Evolutionary conservation across 129 eudicot genomes (phyloP).

Genomic region (Cynara cardunculus): DNA sequence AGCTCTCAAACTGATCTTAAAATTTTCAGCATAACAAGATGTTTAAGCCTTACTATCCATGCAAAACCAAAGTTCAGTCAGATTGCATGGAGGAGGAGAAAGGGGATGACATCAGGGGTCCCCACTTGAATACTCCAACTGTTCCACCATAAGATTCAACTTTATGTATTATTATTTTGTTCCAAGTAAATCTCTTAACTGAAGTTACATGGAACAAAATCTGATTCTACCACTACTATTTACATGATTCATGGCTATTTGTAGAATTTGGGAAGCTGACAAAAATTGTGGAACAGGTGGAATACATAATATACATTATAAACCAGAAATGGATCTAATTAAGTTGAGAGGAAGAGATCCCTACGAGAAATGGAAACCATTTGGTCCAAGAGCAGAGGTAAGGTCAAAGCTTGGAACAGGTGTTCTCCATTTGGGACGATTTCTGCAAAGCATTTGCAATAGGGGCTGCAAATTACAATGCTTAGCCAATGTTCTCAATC

Average conservation of each 20-base stretch:
- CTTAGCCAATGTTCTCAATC: conserved; percentile 63
- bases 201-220: neutral
- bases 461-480: conserved; percentile 64
- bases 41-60: too few relatives aligned
- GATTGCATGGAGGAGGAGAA: too few relatives aligned
- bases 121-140: too few relatives aligned
- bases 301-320: conserved; percentile 3
- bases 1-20: neutral
- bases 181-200: neutral
- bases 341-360: conserved; percentile 21
- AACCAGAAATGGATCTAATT: neutral
- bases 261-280: neutral
- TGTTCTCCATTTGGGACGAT: conserved; percentile 68
- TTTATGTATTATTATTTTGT: neutral
- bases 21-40: neutral
- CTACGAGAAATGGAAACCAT: conserved; percentile 61
- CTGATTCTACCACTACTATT: neutral
- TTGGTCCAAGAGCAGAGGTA: conserved; percentile 61
- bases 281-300: neutral
- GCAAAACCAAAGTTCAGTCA: too few relatives aligned
- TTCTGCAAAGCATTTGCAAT: conserved; percentile 47
- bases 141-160: too few relatives aligned
- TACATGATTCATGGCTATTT: neutral
- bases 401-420: conserved; percentile 60
- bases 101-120: too few relatives aligned